A percentile compares a stretch with the other conserved stretches of the same genome.
Conservation (phyloP, 2,329 filamentous ascomycete species). For the Dothideomycetes sp. region DNA sequence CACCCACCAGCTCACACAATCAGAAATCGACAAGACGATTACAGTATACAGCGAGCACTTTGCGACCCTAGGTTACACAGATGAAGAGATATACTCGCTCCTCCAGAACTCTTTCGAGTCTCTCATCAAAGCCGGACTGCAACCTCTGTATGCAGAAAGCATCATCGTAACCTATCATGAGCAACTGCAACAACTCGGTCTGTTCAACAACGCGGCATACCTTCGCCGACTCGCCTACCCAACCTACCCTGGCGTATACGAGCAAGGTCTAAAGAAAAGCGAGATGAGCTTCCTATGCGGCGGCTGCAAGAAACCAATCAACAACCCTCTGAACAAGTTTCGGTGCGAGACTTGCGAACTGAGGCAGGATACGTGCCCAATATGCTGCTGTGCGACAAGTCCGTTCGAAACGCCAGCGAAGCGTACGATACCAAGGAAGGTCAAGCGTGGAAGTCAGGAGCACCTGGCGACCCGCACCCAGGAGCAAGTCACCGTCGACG, state of each 20-base stretch:
- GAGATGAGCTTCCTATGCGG: constrained; percentile 44
- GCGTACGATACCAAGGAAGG: constrained; percentile 16
- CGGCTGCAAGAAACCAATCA: constrained; percentile 45
- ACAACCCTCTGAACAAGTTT: constrained; percentile 38
- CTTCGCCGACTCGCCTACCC: constrained; percentile 46
- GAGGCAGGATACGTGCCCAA: constrained; percentile 30
- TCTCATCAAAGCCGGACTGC: constrained; percentile 31
- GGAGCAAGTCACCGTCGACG: constrained; percentile 1
- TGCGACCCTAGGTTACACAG: constrained; percentile 24
- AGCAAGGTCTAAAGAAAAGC: constrained; percentile 44
- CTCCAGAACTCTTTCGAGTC: constrained; percentile 28
- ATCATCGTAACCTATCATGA: constrained; percentile 48
- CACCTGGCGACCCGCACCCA: too few species aligned
- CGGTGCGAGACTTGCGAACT: constrained; percentile 40
- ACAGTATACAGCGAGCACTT: constrained; percentile 29
- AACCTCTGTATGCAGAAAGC: constrained; percentile 41
- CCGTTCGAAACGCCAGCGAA: constrained; percentile 23
- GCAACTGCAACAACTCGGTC: constrained; percentile 36
- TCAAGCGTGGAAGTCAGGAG: too few species aligned
- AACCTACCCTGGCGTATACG: constrained; percentile 44
- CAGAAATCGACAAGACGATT: constrained; percentile 22
- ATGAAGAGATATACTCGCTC: constrained; percentile 28
- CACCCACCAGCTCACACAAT: constrained; percentile 23
- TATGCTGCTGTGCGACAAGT: constrained; percentile 32
- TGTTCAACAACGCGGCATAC: constrained; percentile 42